A percentile compares a stretch with the other conserved stretches of the same genome.
These are phyloP conservation scores for Apostasia shenzhenica DNA, from an alignment of 106 monocot genomes.

Conservation along the genomic window DNA sequence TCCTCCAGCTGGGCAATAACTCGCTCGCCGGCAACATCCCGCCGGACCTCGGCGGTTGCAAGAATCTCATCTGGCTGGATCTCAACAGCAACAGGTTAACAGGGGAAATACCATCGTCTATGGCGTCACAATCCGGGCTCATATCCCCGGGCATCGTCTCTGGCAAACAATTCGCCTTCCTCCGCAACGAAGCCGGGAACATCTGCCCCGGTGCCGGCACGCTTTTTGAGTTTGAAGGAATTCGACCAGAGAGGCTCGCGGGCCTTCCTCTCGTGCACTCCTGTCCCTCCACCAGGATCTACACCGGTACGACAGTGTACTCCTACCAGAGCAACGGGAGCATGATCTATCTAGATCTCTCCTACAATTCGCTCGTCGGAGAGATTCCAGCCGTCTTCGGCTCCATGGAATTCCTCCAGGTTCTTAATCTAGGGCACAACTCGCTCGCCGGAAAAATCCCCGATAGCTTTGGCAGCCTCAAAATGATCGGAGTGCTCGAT, in stretches of 20 bases:
- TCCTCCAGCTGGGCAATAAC: constrained; percentile 64
- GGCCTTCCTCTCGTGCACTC: constrained; percentile 25
- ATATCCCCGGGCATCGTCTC: constrained; percentile 45
- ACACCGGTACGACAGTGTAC: constrained; percentile 51
- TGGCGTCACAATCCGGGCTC: constrained; percentile 40
- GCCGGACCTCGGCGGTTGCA: constrained; percentile 36
- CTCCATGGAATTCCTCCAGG: constrained; percentile 43
- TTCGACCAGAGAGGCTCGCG: constrained; percentile 61
- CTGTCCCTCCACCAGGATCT: constrained; percentile 50
- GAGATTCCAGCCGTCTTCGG: constrained; percentile 53
- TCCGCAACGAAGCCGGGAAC: constrained; percentile 57
- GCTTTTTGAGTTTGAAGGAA: constrained; percentile 62
- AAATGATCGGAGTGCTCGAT: constrained; percentile 39
- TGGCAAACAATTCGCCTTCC: constrained; percentile 58
- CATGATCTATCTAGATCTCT: constrained; percentile 69
- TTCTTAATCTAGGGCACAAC: constrained; percentile 75
- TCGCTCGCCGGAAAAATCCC: constrained; percentile 56
- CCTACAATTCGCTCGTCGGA: constrained; percentile 51
- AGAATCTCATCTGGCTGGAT: constrained; percentile 68
- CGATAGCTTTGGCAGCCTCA: constrained; percentile 32
- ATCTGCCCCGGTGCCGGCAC: constrained; percentile 52
- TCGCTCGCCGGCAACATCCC: constrained; percentile 45
- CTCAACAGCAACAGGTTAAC: constrained; percentile 38
- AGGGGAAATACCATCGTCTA: constrained; percentile 27
- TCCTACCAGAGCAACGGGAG: constrained; percentile 43